Percentiles rank a stretch among this genome's conserved stretches.
These are phyloP conservation scores for Wallacemonas sp. DNA, from an alignment of 208 protist species.

Conservation along the genomic window DNA sequence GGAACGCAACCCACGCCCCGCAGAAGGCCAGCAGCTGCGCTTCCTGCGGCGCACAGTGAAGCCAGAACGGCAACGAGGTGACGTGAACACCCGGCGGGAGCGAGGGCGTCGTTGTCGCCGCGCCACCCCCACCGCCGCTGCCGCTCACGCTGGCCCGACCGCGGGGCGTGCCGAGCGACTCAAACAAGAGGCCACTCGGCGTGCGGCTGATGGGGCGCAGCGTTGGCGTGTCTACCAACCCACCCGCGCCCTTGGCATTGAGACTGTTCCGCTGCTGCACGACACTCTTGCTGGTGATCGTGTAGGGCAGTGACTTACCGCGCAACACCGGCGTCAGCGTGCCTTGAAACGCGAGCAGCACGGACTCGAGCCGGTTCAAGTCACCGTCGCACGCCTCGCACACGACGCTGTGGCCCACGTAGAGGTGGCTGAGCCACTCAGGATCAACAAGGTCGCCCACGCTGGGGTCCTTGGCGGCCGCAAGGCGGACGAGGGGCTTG, in stretches of 20 bases:
- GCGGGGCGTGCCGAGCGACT: conserved; percentile 12
- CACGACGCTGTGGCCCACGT: conserved; percentile 27
- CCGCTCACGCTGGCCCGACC: conserved; percentile 4
- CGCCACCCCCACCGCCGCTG: conserved; percentile 14
- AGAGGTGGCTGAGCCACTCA: conserved; percentile 19
- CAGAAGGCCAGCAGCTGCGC: conserved; percentile 54
- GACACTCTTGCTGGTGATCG: background rate
- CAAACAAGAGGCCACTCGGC: background rate
- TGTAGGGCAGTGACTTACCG: conserved; percentile 33
- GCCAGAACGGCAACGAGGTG: conserved; percentile 37
- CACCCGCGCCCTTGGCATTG: background rate
- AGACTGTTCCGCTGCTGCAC: conserved; percentile 18
- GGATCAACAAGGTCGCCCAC: conserved; percentile 28
- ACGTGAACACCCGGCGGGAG: conserved; percentile 10
- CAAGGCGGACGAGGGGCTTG: conserved; percentile 17
- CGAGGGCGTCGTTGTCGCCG: conserved; percentile 1
- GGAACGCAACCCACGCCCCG: conserved; percentile 48
- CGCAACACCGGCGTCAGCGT: conserved; percentile 52
- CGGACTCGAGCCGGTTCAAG: conserved; percentile 28
- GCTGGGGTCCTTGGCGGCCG: conserved; percentile 4
- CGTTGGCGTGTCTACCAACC: background rate
- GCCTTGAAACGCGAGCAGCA: conserved; percentile 49
- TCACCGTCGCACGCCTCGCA: conserved; percentile 58
- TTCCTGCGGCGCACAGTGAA: conserved; percentile 62
- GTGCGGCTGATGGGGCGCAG: background rate